phyloP scores from a whole-genome alignment of 148 eudicot genomes.

The Amaranthus hypochondriacus region DNA sequence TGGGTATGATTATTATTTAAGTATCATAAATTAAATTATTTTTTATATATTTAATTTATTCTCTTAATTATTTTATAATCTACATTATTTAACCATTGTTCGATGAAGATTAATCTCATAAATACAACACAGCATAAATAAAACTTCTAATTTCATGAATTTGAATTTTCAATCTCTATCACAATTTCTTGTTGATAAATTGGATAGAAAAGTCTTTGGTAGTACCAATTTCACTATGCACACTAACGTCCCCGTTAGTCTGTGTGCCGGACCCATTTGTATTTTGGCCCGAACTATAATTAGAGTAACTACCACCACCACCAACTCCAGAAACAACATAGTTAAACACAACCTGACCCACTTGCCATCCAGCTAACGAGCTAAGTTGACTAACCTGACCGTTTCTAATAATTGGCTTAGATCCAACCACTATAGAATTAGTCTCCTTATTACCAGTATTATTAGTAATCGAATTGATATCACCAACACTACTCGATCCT shows the following conservation, averaged over 20 bases:
- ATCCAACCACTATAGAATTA: not conserved
- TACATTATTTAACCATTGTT: no score
- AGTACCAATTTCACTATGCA: not conserved
- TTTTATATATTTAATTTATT: no score
- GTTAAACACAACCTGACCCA: constrained; percentile 12
- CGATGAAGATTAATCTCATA: no score
- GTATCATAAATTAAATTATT: no score
- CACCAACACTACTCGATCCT: not conserved
- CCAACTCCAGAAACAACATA: not conserved
- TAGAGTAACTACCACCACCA: constrained; percentile 1
- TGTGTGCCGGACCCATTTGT: constrained; percentile 12
- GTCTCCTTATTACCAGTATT: not conserved
- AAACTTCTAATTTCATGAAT: no score
- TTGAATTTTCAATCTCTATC: not conserved
- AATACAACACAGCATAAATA: no score
- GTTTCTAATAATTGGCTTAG: no score
- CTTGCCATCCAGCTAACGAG: not conserved
- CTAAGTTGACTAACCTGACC: constrained; percentile 2
- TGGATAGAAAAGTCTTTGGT: constrained; percentile 1
- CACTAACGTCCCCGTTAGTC: constrained; percentile 8
- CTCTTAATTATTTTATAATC: no score
- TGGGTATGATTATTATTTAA: no score
- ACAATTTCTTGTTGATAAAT: not conserved
- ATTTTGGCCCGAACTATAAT: constrained; percentile 10
- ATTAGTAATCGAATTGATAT: not conserved